Conservation (phyloP, 2,329 filamentous ascomycete species). For the Microcyclosporella mali region DNA sequence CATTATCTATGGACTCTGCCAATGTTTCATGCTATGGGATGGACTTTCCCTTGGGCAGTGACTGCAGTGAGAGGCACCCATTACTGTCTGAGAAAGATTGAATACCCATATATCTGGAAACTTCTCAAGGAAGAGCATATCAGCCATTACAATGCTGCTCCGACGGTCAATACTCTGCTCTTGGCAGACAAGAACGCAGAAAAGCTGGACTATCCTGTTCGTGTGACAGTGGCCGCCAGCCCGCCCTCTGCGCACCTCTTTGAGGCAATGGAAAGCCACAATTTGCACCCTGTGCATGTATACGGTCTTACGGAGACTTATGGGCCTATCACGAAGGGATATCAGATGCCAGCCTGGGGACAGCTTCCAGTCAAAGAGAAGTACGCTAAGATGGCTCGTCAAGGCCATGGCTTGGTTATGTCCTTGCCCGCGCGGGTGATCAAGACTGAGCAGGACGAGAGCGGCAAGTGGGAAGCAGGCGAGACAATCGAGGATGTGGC, state of each 20-base stretch:
- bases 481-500: conserved; percentile 61
- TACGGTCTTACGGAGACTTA: conserved; percentile 89
- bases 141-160: conserved; percentile 92
- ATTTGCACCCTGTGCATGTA: conserved; percentile 85
- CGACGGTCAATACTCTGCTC: conserved; percentile 90
- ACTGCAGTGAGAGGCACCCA: conserved; percentile 91
- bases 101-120: conserved; percentile 88
- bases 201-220: conserved; percentile 64
- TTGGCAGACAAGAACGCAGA: conserved; percentile 73
- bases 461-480: conserved; percentile 29
- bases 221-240: conserved; percentile 86
- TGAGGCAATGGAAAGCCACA: conserved; percentile 82
- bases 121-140: conserved; percentile 79
- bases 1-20: conserved; percentile 62
- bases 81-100: conserved; percentile 88
- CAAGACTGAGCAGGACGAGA: conserved; percentile 61
- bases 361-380: conserved; percentile 64
- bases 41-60: conserved; percentile 55
- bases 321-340: conserved; percentile 91
- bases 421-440: conserved; percentile 75
- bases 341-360: conserved; percentile 82
- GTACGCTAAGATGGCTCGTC: conserved; percentile 84
- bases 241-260: conserved; percentile 88
- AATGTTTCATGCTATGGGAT: conserved; percentile 59
- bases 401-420: conserved; percentile 86